Base-by-base conservation (phyloP, 805 yeast species). In the Priceomyces fermenticarens region DNA sequence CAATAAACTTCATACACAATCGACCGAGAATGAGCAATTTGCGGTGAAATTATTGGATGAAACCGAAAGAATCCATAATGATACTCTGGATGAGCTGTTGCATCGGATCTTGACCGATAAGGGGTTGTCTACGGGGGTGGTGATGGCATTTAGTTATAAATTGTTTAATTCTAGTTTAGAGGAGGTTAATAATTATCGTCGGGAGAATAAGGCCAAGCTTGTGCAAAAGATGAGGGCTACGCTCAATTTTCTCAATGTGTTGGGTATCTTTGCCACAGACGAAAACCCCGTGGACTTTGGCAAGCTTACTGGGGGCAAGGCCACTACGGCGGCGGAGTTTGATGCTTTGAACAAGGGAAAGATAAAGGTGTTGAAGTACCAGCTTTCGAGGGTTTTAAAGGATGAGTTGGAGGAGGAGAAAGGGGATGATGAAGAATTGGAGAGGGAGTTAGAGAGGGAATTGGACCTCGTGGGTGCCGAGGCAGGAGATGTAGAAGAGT, bases 1-100 rank as follows among this genome's bases (percentile, higher is more conserved):
- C 29, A 61, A 74, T 32, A 75, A 79, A 41, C 64, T 82, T 14
- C 96, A 89, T 53, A 64, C 75, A 15, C 51, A 65, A 1, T 76
- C 77, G 44, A 63, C 69, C 6, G 83, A 74, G 10, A 76, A 77
- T 23, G 88, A 87, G 10, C 53, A 51, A 2, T 78, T 77, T 49
- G 87, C 91, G 0, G 64, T 83, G 35, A 54, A 58, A 2, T 63
- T 93, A 34, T 63, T 91, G 41, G 95, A 85, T 53, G 76, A 75
- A 2, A 78, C 93, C 29, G 99, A 93, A 55, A 43, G 51, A 2
- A 63, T 73, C 43, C 83, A 81, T 52, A 63, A 70, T 17, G 51
- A 67, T 10, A 62, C 60, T 3, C 64, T 62, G 3, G 69, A 67
- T 39, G 75, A 64, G 5, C 55, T 66, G 14, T 50, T 78, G 2